Base-by-base conservation (phyloP, 495 filamentous ascomycete genomes). In the Podospora comata region DNA sequence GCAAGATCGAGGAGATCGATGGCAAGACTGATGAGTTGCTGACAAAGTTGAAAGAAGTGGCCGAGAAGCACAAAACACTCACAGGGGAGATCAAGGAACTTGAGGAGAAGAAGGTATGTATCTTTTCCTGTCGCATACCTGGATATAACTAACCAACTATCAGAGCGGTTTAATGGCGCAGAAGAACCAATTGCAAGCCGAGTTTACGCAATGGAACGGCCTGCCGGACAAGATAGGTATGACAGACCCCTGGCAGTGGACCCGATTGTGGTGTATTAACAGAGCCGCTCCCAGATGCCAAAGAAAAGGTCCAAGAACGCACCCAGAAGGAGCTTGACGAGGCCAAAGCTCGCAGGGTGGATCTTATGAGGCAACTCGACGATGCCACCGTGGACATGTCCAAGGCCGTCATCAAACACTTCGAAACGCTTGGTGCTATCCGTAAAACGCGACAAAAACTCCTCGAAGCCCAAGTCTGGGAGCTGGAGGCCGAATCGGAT, bases 401-500 rank as follows among this genome's bases (percentile, higher is more conserved):
- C 27, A 82, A 86, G 61, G 78, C 85, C 11, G 84, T 89, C 11
- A 77, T 97, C 28, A 76, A 89, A 69, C 75, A 82, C 55, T 74
- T 89, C 79, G 80, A 86, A 67, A 78, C 84, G 30, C 85, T 96
- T 7, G 81, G 84, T 32, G 71, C 75, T 20, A 83, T 96, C 26
- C 86, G 86, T 15, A 74, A 77, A 32, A 76, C 84, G 11, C 86
- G 91, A 65, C 83, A 89, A 55, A 84, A 86, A 34, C 81, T 93
- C 13, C 75, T 92, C 16, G 88, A 92, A 72, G 83, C 84, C 2
- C 84, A 91, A 66, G 76, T 97, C 57, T 82, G 85, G 60, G 80
- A 88, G 6, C 82, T 94, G 34, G 96, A 99, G 79, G 94, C 92
- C 0, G 75, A 80, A 9, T 97, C 93, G 0, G 95, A 97, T 70